A percentile compares a stretch with the other conserved stretches of the same genome.
These are phyloP conservation scores for Crithidia bombi DNA, from an alignment of 208 protist genomes.

Conservation along the genomic window DNA sequence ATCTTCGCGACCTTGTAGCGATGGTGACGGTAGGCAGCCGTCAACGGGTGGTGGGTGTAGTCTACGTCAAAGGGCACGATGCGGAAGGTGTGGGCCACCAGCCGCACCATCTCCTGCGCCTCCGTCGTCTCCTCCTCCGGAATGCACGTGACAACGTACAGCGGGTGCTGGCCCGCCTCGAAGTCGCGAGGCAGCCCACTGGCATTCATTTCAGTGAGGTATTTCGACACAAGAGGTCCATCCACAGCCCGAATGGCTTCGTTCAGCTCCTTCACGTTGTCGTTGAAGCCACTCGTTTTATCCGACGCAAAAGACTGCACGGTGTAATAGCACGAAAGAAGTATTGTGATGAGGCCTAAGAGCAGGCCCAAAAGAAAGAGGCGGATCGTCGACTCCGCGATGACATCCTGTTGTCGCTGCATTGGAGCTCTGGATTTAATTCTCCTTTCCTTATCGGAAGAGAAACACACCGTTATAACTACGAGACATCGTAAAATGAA, in stretches of 20 bases:
- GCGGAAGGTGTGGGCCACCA: constrained; percentile 25
- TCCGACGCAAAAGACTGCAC: background rate
- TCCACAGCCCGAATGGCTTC: constrained; percentile 31
- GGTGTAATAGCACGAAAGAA: constrained; percentile 18
- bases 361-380: constrained; percentile 27
- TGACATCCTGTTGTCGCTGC: constrained; percentile 7
- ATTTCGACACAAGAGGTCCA: background rate
- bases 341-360: constrained; percentile 13
- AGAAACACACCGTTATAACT: background rate
- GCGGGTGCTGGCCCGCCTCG: constrained; percentile 17
- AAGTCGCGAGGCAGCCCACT: background rate
- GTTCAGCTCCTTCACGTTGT: constrained; percentile 24
- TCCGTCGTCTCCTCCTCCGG: constrained; percentile 29
- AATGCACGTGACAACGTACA: constrained; percentile 32
- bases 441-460: background rate
- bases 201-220: constrained; percentile 9
- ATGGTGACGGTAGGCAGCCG: constrained; percentile 51
- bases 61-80: constrained; percentile 34
- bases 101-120: constrained; percentile 28
- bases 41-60: constrained; percentile 63
- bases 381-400: constrained; percentile 4
- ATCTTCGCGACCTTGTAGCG: constrained; percentile 33
- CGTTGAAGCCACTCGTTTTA: too few species aligned
- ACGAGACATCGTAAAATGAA: too few species aligned
- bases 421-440: background rate